phyloP scores from a whole-genome alignment of 2,329 filamentous ascomycete species.

The Phialophora tarda region DNA sequence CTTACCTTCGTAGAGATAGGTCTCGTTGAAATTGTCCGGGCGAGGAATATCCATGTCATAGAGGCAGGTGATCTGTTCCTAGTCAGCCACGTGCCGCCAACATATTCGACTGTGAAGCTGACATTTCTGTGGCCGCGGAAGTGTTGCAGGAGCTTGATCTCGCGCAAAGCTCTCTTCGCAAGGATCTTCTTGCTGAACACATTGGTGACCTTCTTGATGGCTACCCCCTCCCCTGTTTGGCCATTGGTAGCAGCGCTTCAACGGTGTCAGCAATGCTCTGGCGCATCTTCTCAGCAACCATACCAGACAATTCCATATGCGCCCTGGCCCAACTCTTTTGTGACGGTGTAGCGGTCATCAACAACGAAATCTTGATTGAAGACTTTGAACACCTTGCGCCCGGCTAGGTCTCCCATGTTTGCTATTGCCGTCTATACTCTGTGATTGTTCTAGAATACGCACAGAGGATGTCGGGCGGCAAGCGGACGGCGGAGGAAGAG shows the following conservation, averaged over 20 bases:
- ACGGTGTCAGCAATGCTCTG: constrained; percentile 25
- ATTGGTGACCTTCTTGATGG: constrained; percentile 99
- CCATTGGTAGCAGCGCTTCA: constrained; percentile 87
- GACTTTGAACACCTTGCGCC: constrained; percentile 96
- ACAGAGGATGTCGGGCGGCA: neutral
- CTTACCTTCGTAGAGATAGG: constrained; percentile 95
- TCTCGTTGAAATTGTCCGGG: constrained; percentile 98
- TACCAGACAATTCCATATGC: constrained; percentile 99
- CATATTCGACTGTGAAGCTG: constrained; percentile 47
- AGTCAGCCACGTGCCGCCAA: constrained; percentile 46
- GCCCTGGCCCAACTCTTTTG: constrained; percentile 96
- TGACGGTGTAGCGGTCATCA: constrained; percentile 97
- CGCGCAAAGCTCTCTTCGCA: constrained; percentile 93
- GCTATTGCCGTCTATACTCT: constrained; percentile 26
- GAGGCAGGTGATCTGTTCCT: constrained; percentile 85
- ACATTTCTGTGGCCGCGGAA: constrained; percentile 90
- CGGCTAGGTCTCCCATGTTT: constrained; percentile 65
- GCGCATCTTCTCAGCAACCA: constrained; percentile 41
- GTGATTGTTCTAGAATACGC: neutral
- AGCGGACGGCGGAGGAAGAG: constrained; percentile 1
- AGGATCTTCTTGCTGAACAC: constrained; percentile 99
- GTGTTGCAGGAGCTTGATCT: constrained; percentile 98
- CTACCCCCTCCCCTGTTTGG: constrained; percentile 88
- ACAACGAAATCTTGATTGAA: constrained; percentile 99
- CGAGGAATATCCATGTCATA: constrained; percentile 99